Evolutionary conservation across 23 red algal genomes (phyloP), one percentile per base, ranked within the genome.

Genomic region (Porphyridium purpureum): DNA sequence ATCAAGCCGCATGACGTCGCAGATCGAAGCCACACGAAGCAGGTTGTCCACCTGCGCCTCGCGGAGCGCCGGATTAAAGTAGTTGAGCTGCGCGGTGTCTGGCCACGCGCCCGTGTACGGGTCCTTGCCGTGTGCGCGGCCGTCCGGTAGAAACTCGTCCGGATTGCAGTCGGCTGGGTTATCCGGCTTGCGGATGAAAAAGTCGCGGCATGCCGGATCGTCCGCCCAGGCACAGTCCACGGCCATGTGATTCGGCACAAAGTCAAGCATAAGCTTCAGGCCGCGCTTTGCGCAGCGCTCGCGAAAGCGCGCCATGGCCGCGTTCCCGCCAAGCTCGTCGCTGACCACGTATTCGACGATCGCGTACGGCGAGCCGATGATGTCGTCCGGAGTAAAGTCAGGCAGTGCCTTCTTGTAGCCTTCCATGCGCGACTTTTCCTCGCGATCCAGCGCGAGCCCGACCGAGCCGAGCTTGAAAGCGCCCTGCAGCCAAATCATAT

Each of bases 11-110:
- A 74, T 29, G 20, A 52, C 69, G 26, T 74, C 69, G 21, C 55
- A 60, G 47, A 64, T 63, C 26, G 17, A 19, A 1, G 69, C 69
- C 15, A 74, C 40, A 7, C 44, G 47, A 27, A 60, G 33, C 14
- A 74, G 59, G 4, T 29, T 50, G 1, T 56, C 23, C 2, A 6
- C n/a, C 54, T 34, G 47, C 4, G 42, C 40, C 2, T 21, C 21
- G 15, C 55, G 56, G 20, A 56, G 22, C 7, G 44, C 59, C 46
- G 23, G 55, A 30, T 74, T 61, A 33, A 35, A 61, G 28, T 74
- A 74, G 32, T 74, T 74, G 20, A 74, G 69, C 59, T 74, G 69
- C 11, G 69, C 69, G 44, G 69, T 63, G 46, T 74, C 69, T 24
- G 29, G 29, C 69, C 69, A 74, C 21, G 69, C 55, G 26, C 69